Conservation (phyloP, 2,329 filamentous ascomycete species). For the Arthrobotrys sphaeroides region DNA sequence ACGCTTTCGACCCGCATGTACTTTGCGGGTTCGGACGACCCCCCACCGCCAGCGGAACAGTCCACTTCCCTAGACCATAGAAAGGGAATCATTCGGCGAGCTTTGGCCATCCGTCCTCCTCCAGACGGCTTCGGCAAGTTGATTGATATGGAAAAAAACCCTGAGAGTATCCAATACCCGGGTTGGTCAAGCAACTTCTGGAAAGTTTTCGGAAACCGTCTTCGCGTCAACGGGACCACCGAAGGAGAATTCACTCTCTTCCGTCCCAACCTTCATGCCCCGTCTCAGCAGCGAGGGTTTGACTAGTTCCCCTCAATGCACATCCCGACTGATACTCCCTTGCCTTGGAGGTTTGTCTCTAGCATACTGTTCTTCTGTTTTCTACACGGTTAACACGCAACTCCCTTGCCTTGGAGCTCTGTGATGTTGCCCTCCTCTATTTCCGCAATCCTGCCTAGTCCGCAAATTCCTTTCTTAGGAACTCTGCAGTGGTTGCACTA, state of each 20-base stretch:
- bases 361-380: background rate
- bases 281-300: background rate
- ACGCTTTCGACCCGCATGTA: conserved; percentile 32
- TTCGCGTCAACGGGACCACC: conserved; percentile 42
- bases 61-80: conserved; percentile 13
- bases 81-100: conserved; percentile 23
- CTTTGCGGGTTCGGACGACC: conserved; percentile 19
- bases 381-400: background rate
- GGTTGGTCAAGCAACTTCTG: conserved; percentile 42
- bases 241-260: conserved; percentile 48
- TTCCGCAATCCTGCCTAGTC: background rate
- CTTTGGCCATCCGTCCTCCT: conserved; percentile 7
- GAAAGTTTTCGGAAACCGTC: conserved; percentile 35
- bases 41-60: conserved; percentile 14
- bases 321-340: background rate
- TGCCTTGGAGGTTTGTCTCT: conserved; percentile 5
- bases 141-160: conserved; percentile 30
- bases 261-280: too few species aligned
- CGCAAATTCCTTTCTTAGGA: background rate
- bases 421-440: background rate
- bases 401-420: conserved; percentile 12
- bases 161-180: conserved; percentile 12
- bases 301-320: conserved; percentile 14
- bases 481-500: background rate
- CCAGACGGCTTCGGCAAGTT: conserved; percentile 3